Evolutionary conservation across 192 early-diverging fungal species (phyloP), one percentile per base, ranked within the genome.

Genomic region (Coemansia sp.): DNA sequence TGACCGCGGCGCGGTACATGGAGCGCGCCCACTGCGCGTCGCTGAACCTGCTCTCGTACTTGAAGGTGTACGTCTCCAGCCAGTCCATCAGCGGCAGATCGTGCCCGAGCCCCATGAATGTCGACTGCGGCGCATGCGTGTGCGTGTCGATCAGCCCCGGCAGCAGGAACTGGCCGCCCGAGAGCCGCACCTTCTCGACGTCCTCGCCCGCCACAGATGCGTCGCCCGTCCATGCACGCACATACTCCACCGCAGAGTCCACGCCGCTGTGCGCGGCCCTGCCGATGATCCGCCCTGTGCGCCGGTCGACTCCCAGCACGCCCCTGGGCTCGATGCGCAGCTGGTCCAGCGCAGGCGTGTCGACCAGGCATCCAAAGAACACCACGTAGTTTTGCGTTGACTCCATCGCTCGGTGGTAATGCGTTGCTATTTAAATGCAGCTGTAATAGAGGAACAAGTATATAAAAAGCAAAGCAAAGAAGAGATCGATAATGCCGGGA

Each of bases 141-240:
- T 98, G 97, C 16, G 94, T 96, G 62, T 98, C 96, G 39, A 98
- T 83, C 39, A 97, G 87, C 18, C 96, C 96, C 36, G 95, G 96
- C 64, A 95, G 84, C 62, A 97, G 77, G 71, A 96, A 93, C 73
- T 95, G 91, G 30, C 81, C 74, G 1, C 64, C 60, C 6, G 64
- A 71, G 38, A 92, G 78, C 16, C n/a, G 18, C 58, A 60, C 39
- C 18, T 36, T 24, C 55, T 71, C 64, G 67, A 77, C 46, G 9
- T 43, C 26, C 49, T 57, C 48, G 34, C 30, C 57, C 21, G 11
- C 24, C 26, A 69, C 66, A 6, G 38, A 23, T 11, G 34, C 5
- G 12, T 30, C 26, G 44, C 72, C 71, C 5, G 64, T 66, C 81
- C 81, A 83, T n/a, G 3, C 20, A 39, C 46, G 24, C n/a, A 83